Evolutionary conservation across 1,284 basidiomycete species (phyloP), one percentile per base, ranked within the genome.

Genomic region (Porodaedalea pini): DNA sequence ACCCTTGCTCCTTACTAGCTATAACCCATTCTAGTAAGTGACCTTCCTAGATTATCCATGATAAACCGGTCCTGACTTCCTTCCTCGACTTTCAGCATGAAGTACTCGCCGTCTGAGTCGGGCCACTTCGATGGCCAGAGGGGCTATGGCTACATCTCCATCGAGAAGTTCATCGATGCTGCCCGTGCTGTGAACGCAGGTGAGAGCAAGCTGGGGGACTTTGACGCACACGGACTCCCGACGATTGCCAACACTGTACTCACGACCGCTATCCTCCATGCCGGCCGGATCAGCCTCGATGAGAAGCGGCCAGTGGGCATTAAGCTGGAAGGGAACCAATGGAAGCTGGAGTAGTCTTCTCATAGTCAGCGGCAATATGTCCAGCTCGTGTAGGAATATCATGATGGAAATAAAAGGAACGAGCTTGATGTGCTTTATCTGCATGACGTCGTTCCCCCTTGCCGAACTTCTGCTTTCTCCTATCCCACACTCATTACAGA

Each of bases 111-210:
- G 0, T 92, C 90, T 57, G 90, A 90, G 72, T 88, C 83, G 58
- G 94, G 94, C 11, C 90, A 90, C 74, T 96, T 96, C 68, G 92
- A 95, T 66, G 92, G 92, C 36, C 93, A 95, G 73, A 83, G 87
- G 58, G 94, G 93, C 4, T 97, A 96, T 71, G 94, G 88, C 66
- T 82, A 96, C 70, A 77, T 94, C 64, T 94, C 91, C 17, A 88
- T 96, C 65, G 93, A 95, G 72, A 94, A 92, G 74, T 96, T 96
- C 72, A 78, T 95, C 69, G 90, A 88, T 68, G 89, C 88, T 8
- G 81, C 85, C 43, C 80, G 84, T 45, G 79, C 79, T 61, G 90
- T 95, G 65, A 92, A 94, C 65, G 82, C 85, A 11, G 84, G 86
- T 15, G 69, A 77, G 57, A 74, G 81, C 48, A 80, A 79, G 71